Base-by-base conservation (phyloP, 2,329 filamentous ascomycete genomes). In the Chaetomium strumarium region DNA sequence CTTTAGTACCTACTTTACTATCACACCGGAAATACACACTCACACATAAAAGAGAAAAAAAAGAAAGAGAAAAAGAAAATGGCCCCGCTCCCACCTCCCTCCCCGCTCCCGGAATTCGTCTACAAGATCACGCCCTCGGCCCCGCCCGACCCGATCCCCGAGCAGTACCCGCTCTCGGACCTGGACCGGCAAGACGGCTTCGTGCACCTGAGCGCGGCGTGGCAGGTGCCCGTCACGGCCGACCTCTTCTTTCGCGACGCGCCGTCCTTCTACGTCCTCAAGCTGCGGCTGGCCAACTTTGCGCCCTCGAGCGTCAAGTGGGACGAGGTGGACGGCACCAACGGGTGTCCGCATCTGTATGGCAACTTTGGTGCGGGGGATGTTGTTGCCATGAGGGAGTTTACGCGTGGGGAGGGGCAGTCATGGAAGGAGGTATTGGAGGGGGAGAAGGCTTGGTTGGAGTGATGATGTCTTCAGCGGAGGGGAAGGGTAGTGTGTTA, bases 121-220 rank as follows among this genome's bases (percentile, higher is more conserved):
- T 84, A 84, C 73, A 84, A 85, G 62, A 84, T 85, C 62, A 67
- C 81, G 36, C 75, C 79, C 29, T 59, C 66, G 19, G 71, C 75
- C 20, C 80, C 81, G 30, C 74, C 75, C 8, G 67, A 72, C 19
- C 77, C 79, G 2, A 69, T 84, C 34, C 81, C 81, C 3, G 64
- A 69, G 1, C 67, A 71, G 53, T 78, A 80, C 49, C 80, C 81
- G 13, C 71, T 80, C 55, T 84, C 81, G 12, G 75, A 78, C 33
- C 75, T 84, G 41, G 81, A 85, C 65, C 66, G 68, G 57, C 73
- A 77, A 34, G 81, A 84, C 62, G 80, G 80, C 45, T 85, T 81
- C 66, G 70, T 85, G 31, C 81, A 85, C 59, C 65, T 85, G 14
- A 84, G 80, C 62, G 79, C 76, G 0, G 72, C 75, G 2, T 67